phyloP scores from a whole-genome alignment of 495 filamentous ascomycete genomes.

The Penicillium malachiteum region DNA sequence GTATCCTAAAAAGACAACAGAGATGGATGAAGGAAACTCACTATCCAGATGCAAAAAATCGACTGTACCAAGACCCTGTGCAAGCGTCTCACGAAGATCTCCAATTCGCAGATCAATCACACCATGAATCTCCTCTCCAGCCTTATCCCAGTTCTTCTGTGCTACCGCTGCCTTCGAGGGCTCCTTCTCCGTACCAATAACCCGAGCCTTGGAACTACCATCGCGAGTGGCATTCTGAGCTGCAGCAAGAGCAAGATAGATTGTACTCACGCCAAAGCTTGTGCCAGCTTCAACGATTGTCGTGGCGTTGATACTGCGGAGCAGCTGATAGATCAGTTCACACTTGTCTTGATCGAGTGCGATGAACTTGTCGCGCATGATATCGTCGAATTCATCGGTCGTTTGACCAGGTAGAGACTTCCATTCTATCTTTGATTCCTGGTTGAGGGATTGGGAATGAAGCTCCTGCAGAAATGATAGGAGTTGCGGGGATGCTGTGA shows the following conservation, averaged over 20 bases:
- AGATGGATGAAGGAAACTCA: conserved; percentile 22
- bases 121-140: conserved; percentile 39
- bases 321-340: conserved; percentile 51
- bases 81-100: conserved; percentile 53
- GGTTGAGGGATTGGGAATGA: conserved; percentile 28
- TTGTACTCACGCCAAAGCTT: conserved; percentile 58
- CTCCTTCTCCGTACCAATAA: conserved; percentile 61
- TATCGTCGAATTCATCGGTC: conserved; percentile 26
- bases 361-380: conserved; percentile 54
- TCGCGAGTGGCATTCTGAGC: conserved; percentile 25
- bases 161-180: conserved; percentile 45
- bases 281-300: conserved; percentile 58
- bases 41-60: conserved; percentile 59
- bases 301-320: conserved; percentile 40
- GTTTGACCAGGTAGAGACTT: conserved; percentile 10
- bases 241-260: conserved; percentile 58
- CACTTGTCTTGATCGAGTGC: conserved; percentile 57
- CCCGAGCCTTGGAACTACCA: conserved; percentile 27
- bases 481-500: conserved; percentile 18
- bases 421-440: conserved; percentile 28
- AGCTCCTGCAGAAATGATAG: conserved; percentile 23
- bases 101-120: conserved; percentile 56
- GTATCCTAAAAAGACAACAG: not conserved
- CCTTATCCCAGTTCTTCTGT: conserved; percentile 46
- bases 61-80: conserved; percentile 39